Percentiles rank a stretch among this genome's conserved stretches.
Evolutionary conservation across 345 rosid species (phyloP).

Genomic region (Murraya koenigii): DNA sequence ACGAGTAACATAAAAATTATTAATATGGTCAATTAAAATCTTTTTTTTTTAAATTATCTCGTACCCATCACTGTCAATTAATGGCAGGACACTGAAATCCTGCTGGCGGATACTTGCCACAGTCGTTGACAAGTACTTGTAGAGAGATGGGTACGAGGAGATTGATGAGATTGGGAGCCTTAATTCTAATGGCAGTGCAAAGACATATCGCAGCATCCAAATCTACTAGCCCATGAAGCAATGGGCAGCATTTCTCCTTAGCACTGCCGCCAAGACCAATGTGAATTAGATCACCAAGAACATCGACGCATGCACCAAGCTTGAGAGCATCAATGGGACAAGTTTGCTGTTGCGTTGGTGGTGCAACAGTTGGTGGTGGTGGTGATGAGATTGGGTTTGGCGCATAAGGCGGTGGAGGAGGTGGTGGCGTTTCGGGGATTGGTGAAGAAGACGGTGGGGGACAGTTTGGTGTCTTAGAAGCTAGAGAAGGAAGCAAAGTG

Average conservation of each 20-base stretch:
- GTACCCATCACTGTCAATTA: too few species aligned
- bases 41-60: too few species aligned
- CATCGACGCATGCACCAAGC: conserved; percentile 32
- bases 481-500: conserved; percentile 28
- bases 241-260: conserved; percentile 75
- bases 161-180: conserved; percentile 61
- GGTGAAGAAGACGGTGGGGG: conserved; percentile 22
- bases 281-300: conserved; percentile 49
- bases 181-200: conserved; percentile 75
- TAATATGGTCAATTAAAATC: too few species aligned
- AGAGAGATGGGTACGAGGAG: conserved; percentile 48
- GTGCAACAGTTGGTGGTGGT: too few species aligned
- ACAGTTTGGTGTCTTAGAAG: conserved; percentile 1
- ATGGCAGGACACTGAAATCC: conserved; percentile 63
- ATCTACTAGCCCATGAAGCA: conserved; percentile 62
- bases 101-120: conserved; percentile 37
- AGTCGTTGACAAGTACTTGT: too few species aligned
- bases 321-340: too few species aligned
- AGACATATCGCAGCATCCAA: conserved; percentile 90
- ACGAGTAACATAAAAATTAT: too few species aligned
- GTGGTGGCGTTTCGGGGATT: conserved; percentile 25
- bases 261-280: conserved; percentile 48
- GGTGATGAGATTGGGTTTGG: conserved; percentile 8
- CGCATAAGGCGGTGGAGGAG: neutral
- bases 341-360: conserved; percentile 30